phyloP scores from a whole-genome alignment of 306 rosid genomes.

The Hippophae tibetana region DNA sequence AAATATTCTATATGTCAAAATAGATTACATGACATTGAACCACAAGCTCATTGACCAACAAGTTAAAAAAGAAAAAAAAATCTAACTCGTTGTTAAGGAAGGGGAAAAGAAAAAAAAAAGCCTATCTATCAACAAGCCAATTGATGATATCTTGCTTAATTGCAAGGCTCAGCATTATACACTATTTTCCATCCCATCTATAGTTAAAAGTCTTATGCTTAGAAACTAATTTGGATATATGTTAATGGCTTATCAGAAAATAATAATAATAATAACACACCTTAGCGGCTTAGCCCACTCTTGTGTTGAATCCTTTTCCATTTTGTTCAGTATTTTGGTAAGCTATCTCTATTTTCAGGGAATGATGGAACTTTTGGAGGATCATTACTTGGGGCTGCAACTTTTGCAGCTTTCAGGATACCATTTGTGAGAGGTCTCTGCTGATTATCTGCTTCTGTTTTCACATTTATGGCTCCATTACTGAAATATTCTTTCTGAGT shows the following conservation, averaged over 20 bases:
- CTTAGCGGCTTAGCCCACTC: conserved; percentile 29
- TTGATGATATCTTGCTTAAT: conserved; percentile 26
- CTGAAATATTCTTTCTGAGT: conserved; percentile 34
- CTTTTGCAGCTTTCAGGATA: conserved; percentile 35
- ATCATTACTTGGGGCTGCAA: conserved; percentile 21
- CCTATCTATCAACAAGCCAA: conserved; percentile 17
- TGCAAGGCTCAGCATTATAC: conserved; percentile 60
- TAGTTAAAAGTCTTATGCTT: conserved; percentile 21
- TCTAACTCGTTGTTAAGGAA: too few relatives aligned
- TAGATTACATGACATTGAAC: too few relatives aligned
- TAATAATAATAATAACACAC: conserved; percentile 30
- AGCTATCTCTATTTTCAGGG: conserved; percentile 45
- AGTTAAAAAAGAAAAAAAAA: too few relatives aligned
- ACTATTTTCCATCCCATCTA: conserved; percentile 38
- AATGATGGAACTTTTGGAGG: conserved; percentile 27
- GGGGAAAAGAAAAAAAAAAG: background rate
- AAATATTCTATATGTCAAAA: too few relatives aligned
- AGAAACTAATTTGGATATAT: conserved; percentile 38
- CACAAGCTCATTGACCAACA: too few relatives aligned
- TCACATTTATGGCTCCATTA: conserved; percentile 36
- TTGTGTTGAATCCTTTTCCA: conserved; percentile 22
- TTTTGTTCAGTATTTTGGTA: conserved; percentile 33
- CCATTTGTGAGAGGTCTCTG: conserved; percentile 39
- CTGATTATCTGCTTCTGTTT: conserved; percentile 29
- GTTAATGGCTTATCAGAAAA: conserved; percentile 27